Evolutionary conservation across 352 stramenopile genomes (phyloP), one percentile per base, ranked within the genome.

Genomic region (Globisporangium middletonii): DNA sequence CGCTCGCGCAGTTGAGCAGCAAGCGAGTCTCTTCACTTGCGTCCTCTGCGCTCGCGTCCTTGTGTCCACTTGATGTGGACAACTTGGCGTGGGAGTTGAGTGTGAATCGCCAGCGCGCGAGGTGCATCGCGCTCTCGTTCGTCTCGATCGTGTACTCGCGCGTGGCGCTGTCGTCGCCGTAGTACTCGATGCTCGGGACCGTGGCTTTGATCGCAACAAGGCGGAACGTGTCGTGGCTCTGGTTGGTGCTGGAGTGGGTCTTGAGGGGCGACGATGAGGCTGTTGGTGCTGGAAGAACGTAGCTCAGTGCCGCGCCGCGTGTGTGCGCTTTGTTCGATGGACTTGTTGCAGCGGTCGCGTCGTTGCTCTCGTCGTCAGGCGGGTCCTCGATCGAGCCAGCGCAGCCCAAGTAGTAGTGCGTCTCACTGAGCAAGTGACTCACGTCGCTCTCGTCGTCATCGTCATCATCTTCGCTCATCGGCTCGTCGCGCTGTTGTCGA

Each of bases 141-240:
- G 75, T 85, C 69, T 89, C 79, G 12, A 74, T 53, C 2, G 75
- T 61, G 60, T 76, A 85, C 64, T 87, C 79, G 9, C 77, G 77
- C 23, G 79, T 89, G 27, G 75, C 75, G 1, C 42, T 50, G 59
- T 89, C 79, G 55, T 86, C 75, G 27, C 79, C 79, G 44, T 89
- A 89, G 53, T 72, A 75, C 18, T 69, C 71, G 26, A 35, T 49
- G 11, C 68, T 76, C 6, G 79, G 77, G 4, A 75, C 69, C 2
- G 53, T 62, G 6, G 79, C 77, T 58, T 80, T 83, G 75, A 89
- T 86, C 1, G 71, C 68, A 46, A 82, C 70, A 23, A 89, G 43
- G 6, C 76, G 69, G 55, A 87, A 85, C 9, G 59, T 55, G 37
- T 74, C 57, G 33, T 57, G 45, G 15, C 9, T 26, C 0, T 51